Evolutionary conservation across 2,329 filamentous ascomycete genomes (phyloP).

Genomic region (Hypoxylon rubiginosum): DNA sequence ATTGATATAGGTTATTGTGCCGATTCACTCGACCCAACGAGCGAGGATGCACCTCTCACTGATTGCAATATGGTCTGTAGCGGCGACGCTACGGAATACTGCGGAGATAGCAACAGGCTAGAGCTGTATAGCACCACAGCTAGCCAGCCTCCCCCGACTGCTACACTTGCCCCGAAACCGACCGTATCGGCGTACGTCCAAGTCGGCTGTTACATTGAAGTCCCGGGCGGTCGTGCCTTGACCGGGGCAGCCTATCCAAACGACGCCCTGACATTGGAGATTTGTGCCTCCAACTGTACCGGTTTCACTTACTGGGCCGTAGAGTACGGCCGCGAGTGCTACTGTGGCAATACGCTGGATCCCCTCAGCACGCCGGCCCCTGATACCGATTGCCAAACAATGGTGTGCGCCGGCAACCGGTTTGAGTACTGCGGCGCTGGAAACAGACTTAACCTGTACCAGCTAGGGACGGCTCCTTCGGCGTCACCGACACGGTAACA

Average conservation of each 20-base stretch:
- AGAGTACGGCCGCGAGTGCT: conserved; percentile 58
- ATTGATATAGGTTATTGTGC: conserved; percentile 60
- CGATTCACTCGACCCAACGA: conserved; percentile 55
- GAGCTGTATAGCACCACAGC: conserved; percentile 60
- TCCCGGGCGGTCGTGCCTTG: conserved; percentile 54
- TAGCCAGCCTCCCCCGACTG: conserved; percentile 53
- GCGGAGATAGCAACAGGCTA: conserved; percentile 59
- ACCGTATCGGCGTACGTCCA: conserved; percentile 55
- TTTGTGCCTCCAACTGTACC: conserved; percentile 54
- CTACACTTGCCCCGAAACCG: conserved; percentile 52
- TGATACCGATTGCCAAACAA: conserved; percentile 53
- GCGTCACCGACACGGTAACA: conserved; percentile 12
- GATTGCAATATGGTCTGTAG: conserved; percentile 59
- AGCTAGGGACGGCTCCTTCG: conserved; percentile 40
- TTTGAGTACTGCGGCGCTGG: conserved; percentile 57
- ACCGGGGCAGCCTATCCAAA: conserved; percentile 50
- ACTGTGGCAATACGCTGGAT: conserved; percentile 56
- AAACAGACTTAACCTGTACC: conserved; percentile 56
- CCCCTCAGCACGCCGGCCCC: conserved; percentile 51
- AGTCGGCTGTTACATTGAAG: conserved; percentile 59
- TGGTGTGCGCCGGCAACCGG: conserved; percentile 55
- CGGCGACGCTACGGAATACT: conserved; percentile 59
- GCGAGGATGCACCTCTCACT: conserved; percentile 49
- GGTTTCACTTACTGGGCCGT: conserved; percentile 56
- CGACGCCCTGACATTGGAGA: conserved; percentile 56